These are phyloP conservation scores for Cladobotryum mycophilum DNA, from an alignment of 2,329 filamentous ascomycete genomes.

Conservation along the genomic window DNA sequence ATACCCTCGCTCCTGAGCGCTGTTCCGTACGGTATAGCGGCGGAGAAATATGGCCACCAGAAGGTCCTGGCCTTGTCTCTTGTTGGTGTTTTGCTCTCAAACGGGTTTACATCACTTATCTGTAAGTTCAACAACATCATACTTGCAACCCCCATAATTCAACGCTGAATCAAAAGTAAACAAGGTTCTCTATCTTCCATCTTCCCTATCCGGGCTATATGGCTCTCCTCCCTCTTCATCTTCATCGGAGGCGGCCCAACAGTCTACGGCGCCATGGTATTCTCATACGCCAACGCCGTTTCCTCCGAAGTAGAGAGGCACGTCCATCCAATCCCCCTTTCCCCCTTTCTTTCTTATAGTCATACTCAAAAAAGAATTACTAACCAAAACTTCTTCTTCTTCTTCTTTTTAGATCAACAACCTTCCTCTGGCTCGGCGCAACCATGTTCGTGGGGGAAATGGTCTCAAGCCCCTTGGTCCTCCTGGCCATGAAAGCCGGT, in stretches of 20 bases:
- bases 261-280: constrained; percentile 16
- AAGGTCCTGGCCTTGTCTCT: constrained; percentile 12
- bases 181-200: constrained; percentile 12
- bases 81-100: constrained; percentile 10
- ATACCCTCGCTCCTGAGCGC: constrained; percentile 14
- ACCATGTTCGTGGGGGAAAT: constrained; percentile 12
- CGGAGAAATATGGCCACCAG: constrained; percentile 15
- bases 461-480: constrained; percentile 15
- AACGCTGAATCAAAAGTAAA: constrained; percentile 10
- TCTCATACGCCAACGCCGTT: constrained; percentile 14
- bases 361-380: background rate
- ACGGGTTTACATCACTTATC: constrained; percentile 4
- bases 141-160: background rate
- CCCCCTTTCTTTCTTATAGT: background rate
- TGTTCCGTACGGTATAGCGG: constrained; percentile 15
- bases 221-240: constrained; percentile 12
- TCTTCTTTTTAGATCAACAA: constrained; percentile 13
- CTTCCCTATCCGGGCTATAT: constrained; percentile 13
- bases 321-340: background rate
- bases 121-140: background rate
- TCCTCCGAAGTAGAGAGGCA: constrained; percentile 5
- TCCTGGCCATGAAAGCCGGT: constrained; percentile 13
- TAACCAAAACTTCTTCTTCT: background rate
- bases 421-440: constrained; percentile 15
- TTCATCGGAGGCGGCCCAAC: constrained; percentile 16